These are phyloP conservation scores for Pyricularia pennisetigena DNA, from an alignment of 2,329 filamentous ascomycete species.

Conservation along the genomic window DNA sequence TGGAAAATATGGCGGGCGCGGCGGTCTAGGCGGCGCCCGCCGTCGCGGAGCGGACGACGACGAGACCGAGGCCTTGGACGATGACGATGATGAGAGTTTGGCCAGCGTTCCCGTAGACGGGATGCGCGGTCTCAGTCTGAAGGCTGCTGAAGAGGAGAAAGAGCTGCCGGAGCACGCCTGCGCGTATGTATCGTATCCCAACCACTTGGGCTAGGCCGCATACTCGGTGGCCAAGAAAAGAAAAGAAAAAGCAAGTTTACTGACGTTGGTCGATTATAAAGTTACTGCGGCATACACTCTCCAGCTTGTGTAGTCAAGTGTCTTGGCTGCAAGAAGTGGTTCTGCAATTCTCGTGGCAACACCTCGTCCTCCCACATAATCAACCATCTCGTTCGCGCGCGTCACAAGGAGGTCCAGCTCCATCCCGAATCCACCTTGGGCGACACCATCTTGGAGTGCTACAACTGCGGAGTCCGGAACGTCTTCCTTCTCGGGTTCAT, in stretches of 20 bases:
- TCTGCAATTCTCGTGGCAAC: conserved; percentile 94
- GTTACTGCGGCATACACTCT: conserved; percentile 96
- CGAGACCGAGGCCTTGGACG: conserved; percentile 71
- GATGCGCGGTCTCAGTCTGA: conserved; percentile 51
- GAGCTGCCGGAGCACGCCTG: conserved; percentile 91
- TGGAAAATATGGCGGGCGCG: conserved; percentile 52
- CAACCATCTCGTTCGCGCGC: conserved; percentile 92
- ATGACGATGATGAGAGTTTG: conserved; percentile 68
- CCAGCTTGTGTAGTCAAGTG: conserved; percentile 94
- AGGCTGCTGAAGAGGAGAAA: conserved; percentile 67
- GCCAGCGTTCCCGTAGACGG: conserved; percentile 75
- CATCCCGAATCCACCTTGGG: conserved; percentile 88
- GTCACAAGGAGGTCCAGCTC: conserved; percentile 97
- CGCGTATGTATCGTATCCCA: conserved; percentile 54
- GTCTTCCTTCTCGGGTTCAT: conserved; percentile 97
- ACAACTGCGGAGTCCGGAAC: conserved; percentile 99
- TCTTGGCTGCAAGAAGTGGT: conserved; percentile 94
- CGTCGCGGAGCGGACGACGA: conserved; percentile 75
- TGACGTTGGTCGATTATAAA: conserved; percentile 22
- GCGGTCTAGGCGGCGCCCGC: conserved; percentile 32
- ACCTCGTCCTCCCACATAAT: conserved; percentile 96
- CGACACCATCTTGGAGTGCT: conserved; percentile 95
- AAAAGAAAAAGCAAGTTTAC: background rate
- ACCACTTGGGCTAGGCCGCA: background rate
- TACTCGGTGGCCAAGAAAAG: background rate